Percentiles rank a stretch among this genome's conserved stretches.
Conservation (phyloP, 2,329 filamentous ascomycete genomes). For the Penicillium vulpinum region DNA sequence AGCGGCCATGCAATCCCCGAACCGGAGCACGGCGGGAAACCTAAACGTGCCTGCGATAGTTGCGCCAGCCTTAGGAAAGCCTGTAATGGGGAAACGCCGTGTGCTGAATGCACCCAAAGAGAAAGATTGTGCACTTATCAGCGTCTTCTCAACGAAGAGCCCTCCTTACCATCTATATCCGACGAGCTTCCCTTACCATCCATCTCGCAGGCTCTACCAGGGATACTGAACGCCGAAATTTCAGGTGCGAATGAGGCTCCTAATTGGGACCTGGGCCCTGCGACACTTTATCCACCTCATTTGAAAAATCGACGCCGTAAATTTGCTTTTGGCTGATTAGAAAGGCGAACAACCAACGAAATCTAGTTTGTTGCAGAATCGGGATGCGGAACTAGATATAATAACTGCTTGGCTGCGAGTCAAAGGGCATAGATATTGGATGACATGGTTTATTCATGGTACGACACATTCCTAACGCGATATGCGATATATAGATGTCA, state of each 20-base stretch:
- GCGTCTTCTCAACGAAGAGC: slow-evolving; percentile 13
- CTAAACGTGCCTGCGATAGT: slow-evolving; percentile 32
- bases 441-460: not conserved
- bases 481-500: not conserved
- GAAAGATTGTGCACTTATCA: slow-evolving; percentile 25
- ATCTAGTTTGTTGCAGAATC: not conserved
- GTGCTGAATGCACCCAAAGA: slow-evolving; percentile 24
- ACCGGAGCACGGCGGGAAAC: slow-evolving; percentile 26
- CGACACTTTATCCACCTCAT: not conserved
- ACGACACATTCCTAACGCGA: not conserved
- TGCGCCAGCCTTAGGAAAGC: slow-evolving; percentile 31
- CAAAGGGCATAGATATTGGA: not conserved
- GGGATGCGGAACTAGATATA: too few species aligned
- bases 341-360: not conserved
- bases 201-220: not conserved
- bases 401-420: not conserved
- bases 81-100: slow-evolving; percentile 26
- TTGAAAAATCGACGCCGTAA: not conserved
- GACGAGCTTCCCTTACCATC: not conserved
- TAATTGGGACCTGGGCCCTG: slow-evolving; percentile 3
- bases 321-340: not conserved
- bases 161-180: not conserved
- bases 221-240: not conserved
- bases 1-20: slow-evolving; percentile 24
- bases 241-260: too few species aligned